Evolutionary conservation across 257 asterid genomes (phyloP).

Genomic region (Petrea volubilis): DNA sequence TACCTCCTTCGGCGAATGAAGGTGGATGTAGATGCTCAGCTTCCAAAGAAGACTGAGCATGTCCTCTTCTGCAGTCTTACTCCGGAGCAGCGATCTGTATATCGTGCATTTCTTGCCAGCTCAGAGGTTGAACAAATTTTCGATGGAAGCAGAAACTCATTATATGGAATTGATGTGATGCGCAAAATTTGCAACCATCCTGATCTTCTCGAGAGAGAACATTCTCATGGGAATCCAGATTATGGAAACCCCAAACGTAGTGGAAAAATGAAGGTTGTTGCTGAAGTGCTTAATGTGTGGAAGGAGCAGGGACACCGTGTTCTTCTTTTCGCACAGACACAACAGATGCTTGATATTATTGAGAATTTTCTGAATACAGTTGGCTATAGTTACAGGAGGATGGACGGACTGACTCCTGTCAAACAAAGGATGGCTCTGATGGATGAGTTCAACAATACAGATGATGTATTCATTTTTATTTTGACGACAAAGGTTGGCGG

Average conservation of each 20-base stretch:
- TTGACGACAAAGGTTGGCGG: conserved; percentile 99
- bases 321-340: conserved; percentile 91
- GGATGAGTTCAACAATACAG: conserved; percentile 86
- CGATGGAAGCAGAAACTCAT: conserved; percentile 84
- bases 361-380: conserved; percentile 61
- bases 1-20: conserved; percentile 98
- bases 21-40: conserved; percentile 88
- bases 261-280: conserved; percentile 89
- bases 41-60: conserved; percentile 94
- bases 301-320: conserved; percentile 97
- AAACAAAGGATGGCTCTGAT: conserved; percentile 91
- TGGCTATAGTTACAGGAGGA: conserved; percentile 76
- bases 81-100: conserved; percentile 76
- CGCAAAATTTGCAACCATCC: conserved; percentile 99
- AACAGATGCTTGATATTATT: conserved; percentile 97
- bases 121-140: conserved; percentile 94
- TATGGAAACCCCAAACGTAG: conserved; percentile 91
- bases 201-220: conserved; percentile 97
- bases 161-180: conserved; percentile 93
- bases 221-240: conserved; percentile 75
- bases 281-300: conserved; percentile 93
- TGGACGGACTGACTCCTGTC: conserved; percentile 94
- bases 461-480: conserved; percentile 75
- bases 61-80: conserved; percentile 98
- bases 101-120: conserved; percentile 98